These are phyloP conservation scores for Pleurotus ostreatus DNA, from an alignment of 768 basidiomycete species.

Conservation along the genomic window DNA sequence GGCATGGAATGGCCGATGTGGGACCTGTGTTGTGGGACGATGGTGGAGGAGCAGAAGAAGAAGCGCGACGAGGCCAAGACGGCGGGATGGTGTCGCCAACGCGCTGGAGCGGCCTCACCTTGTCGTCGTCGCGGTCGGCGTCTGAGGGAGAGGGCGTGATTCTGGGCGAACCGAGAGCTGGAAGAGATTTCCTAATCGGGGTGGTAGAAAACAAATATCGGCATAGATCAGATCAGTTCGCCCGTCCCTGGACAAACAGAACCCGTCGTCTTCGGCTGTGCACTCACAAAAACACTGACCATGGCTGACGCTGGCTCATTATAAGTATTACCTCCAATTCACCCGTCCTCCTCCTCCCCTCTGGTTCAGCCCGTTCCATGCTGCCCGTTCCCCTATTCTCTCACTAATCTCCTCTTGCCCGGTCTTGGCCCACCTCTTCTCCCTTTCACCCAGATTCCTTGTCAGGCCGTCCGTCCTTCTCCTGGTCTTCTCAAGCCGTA, in stretches of 20 bases:
- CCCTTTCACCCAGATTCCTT: conserved; percentile 14
- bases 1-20: conserved; percentile 22
- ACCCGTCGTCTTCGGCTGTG: conserved; percentile 11
- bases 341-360: conserved; percentile 15
- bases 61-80: background rate
- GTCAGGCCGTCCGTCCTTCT: background rate
- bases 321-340: conserved; percentile 13
- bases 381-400: conserved; percentile 18
- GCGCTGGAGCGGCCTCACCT: no score
- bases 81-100: no score
- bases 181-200: conserved; percentile 1
- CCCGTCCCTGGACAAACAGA: conserved; percentile 9
- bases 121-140: background rate
- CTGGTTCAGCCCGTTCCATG: conserved; percentile 22
- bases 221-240: conserved; percentile 8
- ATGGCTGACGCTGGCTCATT: conserved; percentile 5
- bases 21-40: conserved; percentile 1
- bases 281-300: conserved; percentile 4
- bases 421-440: conserved; percentile 17
- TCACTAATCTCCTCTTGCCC: conserved; percentile 9
- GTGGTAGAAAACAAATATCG: conserved; percentile 2
- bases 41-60: background rate
- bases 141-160: background rate
- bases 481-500: conserved; percentile 16
- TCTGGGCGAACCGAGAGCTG: background rate